A percentile compares a stretch with the other conserved stretches of the same genome.
phyloP scores from a whole-genome alignment of 2,329 filamentous ascomycete species.

The Trichocomaceae sp. region DNA sequence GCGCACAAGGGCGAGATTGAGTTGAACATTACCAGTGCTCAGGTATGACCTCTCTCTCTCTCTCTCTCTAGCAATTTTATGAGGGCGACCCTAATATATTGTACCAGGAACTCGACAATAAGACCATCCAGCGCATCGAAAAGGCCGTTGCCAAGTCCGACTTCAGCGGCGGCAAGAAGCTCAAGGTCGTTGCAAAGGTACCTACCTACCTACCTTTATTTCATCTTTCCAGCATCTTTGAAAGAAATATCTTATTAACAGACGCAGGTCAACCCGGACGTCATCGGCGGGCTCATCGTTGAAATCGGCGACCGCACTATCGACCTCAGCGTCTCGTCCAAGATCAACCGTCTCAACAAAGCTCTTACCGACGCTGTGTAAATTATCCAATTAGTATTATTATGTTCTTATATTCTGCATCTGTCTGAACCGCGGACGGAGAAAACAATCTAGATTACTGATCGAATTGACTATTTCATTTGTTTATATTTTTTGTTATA shows the following conservation, averaged over 20 bases:
- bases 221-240: background rate
- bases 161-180: slow-evolving; percentile 89
- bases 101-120: slow-evolving; percentile 81
- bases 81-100: background rate
- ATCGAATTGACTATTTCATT: background rate
- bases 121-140: slow-evolving; percentile 80
- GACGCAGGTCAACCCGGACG: slow-evolving; percentile 79
- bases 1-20: slow-evolving; percentile 90
- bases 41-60: too few relatives aligned
- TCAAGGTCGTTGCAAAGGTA: slow-evolving; percentile 91
- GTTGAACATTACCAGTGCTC: slow-evolving; percentile 81
- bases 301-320: slow-evolving; percentile 18
- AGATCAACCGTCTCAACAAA: slow-evolving; percentile 99
- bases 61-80: too few relatives aligned
- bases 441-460: background rate
- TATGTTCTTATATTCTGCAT: background rate
- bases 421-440: background rate
- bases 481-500: background rate
- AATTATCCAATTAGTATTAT: slow-evolving; percentile 40
- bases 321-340: slow-evolving; percentile 61
- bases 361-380: slow-evolving; percentile 94
- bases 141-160: slow-evolving; percentile 79
- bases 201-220: background rate
- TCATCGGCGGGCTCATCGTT: slow-evolving; percentile 86
- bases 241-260: background rate